phyloP scores from a whole-genome alignment of 768 basidiomycete genomes.

The Macrocybe gigantea region DNA sequence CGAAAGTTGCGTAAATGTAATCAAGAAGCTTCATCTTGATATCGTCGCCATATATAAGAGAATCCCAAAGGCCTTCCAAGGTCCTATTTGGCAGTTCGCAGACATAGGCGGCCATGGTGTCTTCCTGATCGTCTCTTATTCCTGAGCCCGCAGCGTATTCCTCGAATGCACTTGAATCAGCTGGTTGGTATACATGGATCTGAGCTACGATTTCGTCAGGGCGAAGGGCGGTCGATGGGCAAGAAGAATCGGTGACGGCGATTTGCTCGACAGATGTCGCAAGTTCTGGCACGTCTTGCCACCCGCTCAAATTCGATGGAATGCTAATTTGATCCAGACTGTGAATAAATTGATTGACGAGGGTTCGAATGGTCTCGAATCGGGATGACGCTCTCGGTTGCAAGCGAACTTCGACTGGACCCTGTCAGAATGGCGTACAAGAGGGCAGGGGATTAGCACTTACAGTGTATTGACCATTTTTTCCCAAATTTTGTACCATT shows the following conservation, averaged over 20 bases:
- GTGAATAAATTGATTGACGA: slow-evolving; percentile 48
- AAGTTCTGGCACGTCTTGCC: slow-evolving; percentile 72
- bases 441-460: not conserved
- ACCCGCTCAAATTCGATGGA: slow-evolving; percentile 69
- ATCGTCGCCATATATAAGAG: slow-evolving; percentile 76
- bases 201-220: slow-evolving; percentile 60
- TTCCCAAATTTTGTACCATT: not conserved
- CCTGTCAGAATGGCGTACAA: slow-evolving; percentile 28
- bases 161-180: slow-evolving; percentile 59
- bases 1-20: slow-evolving; percentile 90
- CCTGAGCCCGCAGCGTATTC: slow-evolving; percentile 64
- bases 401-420: slow-evolving; percentile 79
- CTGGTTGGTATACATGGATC: slow-evolving; percentile 86
- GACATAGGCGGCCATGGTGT: slow-evolving; percentile 84
- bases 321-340: slow-evolving; percentile 65
- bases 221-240: slow-evolving; percentile 45
- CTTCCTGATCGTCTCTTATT: slow-evolving; percentile 57
- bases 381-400: slow-evolving; percentile 61
- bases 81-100: slow-evolving; percentile 79
- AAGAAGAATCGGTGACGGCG: slow-evolving; percentile 62
- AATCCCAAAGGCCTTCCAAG: slow-evolving; percentile 93
- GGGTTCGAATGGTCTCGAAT: slow-evolving; percentile 66
- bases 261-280: slow-evolving; percentile 73
- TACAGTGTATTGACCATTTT: slow-evolving; percentile 65
- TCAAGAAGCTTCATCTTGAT: slow-evolving; percentile 87